Percentiles rank a stretch among this genome's conserved stretches.
These are phyloP conservation scores for Paraleonurus japonicus DNA, from an alignment of 257 asterid genomes.

Conservation along the genomic window DNA sequence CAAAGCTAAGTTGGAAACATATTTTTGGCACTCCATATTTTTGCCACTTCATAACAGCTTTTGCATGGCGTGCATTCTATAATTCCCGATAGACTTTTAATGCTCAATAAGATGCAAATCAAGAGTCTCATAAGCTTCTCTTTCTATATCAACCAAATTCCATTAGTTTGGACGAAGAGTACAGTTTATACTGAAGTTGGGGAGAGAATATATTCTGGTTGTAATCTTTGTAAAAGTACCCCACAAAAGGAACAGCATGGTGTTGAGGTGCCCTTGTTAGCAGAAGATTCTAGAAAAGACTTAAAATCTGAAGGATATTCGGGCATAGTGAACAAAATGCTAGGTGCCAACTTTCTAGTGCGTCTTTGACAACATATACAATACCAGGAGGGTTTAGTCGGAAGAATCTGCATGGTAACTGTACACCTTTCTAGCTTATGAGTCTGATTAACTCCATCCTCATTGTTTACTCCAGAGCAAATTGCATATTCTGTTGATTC, in stretches of 20 bases:
- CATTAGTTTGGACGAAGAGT: neutral
- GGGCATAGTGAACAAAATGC: constrained; percentile 45
- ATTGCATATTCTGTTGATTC: constrained; percentile 64
- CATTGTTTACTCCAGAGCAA: constrained; percentile 49
- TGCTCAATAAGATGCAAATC: neutral
- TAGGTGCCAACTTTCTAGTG: constrained; percentile 53
- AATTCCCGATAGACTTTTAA: neutral
- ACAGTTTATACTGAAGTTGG: constrained; percentile 54
- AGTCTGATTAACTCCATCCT: constrained; percentile 31
- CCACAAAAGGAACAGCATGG: constrained; percentile 92
- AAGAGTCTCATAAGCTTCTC: neutral
- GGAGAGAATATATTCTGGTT: constrained; percentile 64
- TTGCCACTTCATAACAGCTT: neutral
- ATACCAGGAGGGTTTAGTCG: constrained; percentile 65
- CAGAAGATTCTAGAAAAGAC: constrained; percentile 29
- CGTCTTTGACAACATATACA: constrained; percentile 69
- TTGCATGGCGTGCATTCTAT: neutral
- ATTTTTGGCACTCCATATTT: neutral
- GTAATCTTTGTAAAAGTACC: constrained; percentile 68
- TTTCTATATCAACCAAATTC: neutral
- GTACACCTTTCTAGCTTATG: constrained; percentile 69
- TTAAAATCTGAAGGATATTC: constrained; percentile 49
- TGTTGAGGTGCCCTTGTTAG: constrained; percentile 30
- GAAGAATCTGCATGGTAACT: constrained; percentile 67
- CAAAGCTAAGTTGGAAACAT: neutral